A percentile compares a stretch with the other conserved stretches of the same genome.
These are phyloP conservation scores for Didymella lethalis DNA, from an alignment of 2,329 filamentous ascomycete species.

Conservation along the genomic window DNA sequence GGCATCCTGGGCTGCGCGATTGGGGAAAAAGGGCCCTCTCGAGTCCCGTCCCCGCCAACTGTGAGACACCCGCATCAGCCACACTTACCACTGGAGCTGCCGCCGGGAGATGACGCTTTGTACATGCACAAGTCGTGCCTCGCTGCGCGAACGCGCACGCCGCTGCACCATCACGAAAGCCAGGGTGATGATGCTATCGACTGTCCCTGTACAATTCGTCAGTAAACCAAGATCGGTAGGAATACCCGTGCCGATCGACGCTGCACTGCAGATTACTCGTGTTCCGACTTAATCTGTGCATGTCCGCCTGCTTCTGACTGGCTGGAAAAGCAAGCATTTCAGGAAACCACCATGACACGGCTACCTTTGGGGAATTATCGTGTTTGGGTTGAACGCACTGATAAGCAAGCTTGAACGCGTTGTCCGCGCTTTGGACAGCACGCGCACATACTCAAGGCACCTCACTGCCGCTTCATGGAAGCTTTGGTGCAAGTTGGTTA, in stretches of 20 bases:
- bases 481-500: slow-evolving; percentile 76
- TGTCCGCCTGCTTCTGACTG: slow-evolving; percentile 21
- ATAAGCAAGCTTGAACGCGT: slow-evolving; percentile 69
- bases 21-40: slow-evolving; percentile 6
- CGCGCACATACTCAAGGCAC: slow-evolving; percentile 67
- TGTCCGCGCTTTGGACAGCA: slow-evolving; percentile 64
- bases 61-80: slow-evolving; percentile 40
- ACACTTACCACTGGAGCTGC: slow-evolving; percentile 69
- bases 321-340: slow-evolving; percentile 23
- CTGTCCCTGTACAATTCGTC: slow-evolving; percentile 61
- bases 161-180: slow-evolving; percentile 71
- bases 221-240: slow-evolving; percentile 26
- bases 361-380: slow-evolving; percentile 14
- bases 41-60: slow-evolving; percentile 25
- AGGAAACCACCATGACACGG: slow-evolving; percentile 19
- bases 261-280: slow-evolving; percentile 26
- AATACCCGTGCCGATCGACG: slow-evolving; percentile 26
- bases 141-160: slow-evolving; percentile 53
- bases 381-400: slow-evolving; percentile 51
- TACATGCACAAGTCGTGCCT: slow-evolving; percentile 36
- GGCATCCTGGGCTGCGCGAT: slow-evolving; percentile 13
- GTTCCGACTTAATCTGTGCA: slow-evolving; percentile 24
- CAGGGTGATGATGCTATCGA: slow-evolving; percentile 70
- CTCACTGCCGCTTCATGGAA: slow-evolving; percentile 83
- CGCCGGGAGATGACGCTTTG: slow-evolving; percentile 63